Percentiles rank a stretch among this genome's conserved stretches.
Evolutionary conservation across 345 rosid genomes (phyloP).

Genomic region (Citropsis articulata): DNA sequence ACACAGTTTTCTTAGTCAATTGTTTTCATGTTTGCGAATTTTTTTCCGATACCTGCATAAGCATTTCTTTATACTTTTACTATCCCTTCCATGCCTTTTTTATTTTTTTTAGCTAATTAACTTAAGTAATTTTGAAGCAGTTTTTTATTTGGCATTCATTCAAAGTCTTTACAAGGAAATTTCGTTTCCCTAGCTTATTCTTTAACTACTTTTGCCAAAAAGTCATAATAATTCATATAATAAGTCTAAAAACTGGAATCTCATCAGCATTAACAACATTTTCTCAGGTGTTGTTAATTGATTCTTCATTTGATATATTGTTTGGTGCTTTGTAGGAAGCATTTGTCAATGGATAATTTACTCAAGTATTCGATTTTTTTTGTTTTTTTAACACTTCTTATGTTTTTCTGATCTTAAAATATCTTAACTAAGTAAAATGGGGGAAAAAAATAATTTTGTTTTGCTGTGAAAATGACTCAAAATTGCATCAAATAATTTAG

Average conservation of each 20-base stretch:
- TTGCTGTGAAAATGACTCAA: neutral
- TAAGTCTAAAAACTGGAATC: neutral
- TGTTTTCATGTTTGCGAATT: constrained; percentile 31
- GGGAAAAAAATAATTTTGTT: neutral
- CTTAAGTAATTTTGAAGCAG: constrained; percentile 1
- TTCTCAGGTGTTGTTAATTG: neutral
- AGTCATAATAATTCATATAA: constrained; percentile 1
- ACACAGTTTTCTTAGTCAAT: constrained; percentile 27
- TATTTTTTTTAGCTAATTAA: neutral
- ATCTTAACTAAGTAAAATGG: neutral
- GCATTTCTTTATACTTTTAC: neutral
- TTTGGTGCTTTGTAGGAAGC: neutral
- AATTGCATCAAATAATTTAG: neutral
- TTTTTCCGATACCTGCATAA: constrained; percentile 3
- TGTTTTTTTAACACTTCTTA: neutral
- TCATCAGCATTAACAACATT: neutral
- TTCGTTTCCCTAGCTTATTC: neutral
- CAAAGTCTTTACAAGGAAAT: neutral
- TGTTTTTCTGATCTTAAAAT: neutral
- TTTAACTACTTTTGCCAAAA: neutral
- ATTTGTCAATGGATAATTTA: neutral
- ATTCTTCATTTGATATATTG: neutral
- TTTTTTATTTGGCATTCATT: neutral
- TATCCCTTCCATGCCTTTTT: constrained; percentile 4
- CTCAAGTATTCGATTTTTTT: neutral